Evolutionary conservation across 257 asterid genomes (phyloP).

Genomic region (Nicotiana sylvestris): DNA sequence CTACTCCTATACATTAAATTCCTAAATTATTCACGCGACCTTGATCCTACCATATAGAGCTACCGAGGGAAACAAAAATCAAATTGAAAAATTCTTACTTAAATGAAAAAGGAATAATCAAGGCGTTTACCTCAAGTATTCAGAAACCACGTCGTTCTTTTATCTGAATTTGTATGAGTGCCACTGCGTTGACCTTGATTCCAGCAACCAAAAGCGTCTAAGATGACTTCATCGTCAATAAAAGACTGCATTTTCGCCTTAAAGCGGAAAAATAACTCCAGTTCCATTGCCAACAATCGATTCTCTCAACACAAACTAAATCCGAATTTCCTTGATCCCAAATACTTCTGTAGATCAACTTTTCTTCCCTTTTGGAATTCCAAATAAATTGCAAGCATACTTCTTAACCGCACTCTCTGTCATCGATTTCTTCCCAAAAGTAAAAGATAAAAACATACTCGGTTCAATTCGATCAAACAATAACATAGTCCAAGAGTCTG

Average conservation of each 20-base stretch:
- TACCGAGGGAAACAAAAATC: background rate
- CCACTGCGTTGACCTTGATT: background rate
- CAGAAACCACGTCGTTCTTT: background rate
- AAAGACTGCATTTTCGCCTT: background rate
- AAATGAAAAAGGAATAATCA: background rate
- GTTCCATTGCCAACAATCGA: background rate
- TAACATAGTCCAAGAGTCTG: background rate
- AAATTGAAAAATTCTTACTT: background rate
- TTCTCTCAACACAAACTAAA: no score
- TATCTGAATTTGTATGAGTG: background rate
- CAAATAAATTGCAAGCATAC: background rate
- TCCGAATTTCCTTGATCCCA: no score
- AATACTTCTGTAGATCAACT: background rate
- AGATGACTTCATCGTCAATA: background rate
- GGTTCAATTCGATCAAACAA: background rate
- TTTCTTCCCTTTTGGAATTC: no score
- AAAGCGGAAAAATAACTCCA: background rate
- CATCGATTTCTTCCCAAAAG: background rate
- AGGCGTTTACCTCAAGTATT: background rate
- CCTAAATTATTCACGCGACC: background rate
- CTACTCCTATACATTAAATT: background rate
- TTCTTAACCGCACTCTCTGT: background rate
- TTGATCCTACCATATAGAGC: slow-evolving; percentile 3
- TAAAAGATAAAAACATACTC: background rate
- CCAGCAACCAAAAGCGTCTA: background rate